Percentiles rank a stretch among this genome's conserved stretches.
phyloP scores from a whole-genome alignment of 345 rosid genomes.

The Euclidium syriacum region DNA sequence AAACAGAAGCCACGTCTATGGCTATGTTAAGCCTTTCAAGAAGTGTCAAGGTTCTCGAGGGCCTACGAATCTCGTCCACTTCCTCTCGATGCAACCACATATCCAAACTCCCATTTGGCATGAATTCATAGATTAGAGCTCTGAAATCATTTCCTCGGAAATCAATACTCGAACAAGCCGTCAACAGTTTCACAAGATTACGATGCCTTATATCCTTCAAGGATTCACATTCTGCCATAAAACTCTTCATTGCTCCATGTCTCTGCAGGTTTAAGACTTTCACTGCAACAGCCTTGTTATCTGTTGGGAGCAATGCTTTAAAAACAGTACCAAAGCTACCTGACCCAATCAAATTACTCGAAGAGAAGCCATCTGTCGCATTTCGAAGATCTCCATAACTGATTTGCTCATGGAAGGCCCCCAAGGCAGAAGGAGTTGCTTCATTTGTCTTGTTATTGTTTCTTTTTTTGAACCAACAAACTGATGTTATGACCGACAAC shows the following conservation, averaged over 20 bases:
- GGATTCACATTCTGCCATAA: constrained; percentile 37
- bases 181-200: constrained; percentile 33
- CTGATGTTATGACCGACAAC: background rate
- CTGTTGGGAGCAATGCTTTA: too few species aligned
- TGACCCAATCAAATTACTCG: too few species aligned
- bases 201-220: constrained; percentile 32
- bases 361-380: too few species aligned
- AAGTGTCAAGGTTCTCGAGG: constrained; percentile 2
- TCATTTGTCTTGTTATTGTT: background rate
- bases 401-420: background rate
- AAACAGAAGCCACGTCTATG: too few species aligned
- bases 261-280: constrained; percentile 32
- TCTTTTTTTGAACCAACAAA: background rate
- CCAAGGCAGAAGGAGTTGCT: background rate
- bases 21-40: too few species aligned
- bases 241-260: constrained; percentile 37
- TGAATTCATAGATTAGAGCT: too few species aligned
- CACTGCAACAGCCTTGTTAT: too few species aligned
- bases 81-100: too few species aligned
- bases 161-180: constrained; percentile 44
- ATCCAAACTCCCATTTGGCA: too few species aligned
- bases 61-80: background rate
- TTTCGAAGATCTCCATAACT: background rate
- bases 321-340: too few species aligned
- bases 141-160: constrained; percentile 37